These are phyloP conservation scores for Onygena corvina DNA, from an alignment of 2,329 filamentous ascomycete species.

Conservation along the genomic window DNA sequence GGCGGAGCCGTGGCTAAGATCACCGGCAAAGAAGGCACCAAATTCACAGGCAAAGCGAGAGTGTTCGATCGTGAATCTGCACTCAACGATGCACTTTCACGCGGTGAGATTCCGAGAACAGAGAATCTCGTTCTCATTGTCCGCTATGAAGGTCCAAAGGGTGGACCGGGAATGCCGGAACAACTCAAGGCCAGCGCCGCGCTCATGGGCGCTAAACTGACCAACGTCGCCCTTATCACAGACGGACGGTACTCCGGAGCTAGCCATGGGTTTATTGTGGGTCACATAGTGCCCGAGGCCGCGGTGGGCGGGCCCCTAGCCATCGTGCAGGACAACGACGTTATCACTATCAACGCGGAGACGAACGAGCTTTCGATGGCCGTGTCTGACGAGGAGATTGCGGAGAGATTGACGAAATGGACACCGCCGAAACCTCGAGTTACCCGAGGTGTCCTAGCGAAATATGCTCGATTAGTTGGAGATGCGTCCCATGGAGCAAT, in stretches of 20 bases:
- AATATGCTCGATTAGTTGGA: constrained; percentile 77
- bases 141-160: constrained; percentile 85
- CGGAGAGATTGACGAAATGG: constrained; percentile 53
- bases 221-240: constrained; percentile 79
- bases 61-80: constrained; percentile 79
- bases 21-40: constrained; percentile 82
- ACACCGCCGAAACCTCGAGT: constrained; percentile 58
- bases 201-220: constrained; percentile 83
- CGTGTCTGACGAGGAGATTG: constrained; percentile 59
- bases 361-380: constrained; percentile 61
- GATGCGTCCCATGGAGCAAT: constrained; percentile 87
- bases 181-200: constrained; percentile 79
- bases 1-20: constrained; percentile 90
- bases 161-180: constrained; percentile 88
- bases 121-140: constrained; percentile 85
- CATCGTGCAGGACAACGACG: constrained; percentile 68
- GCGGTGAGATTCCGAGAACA: constrained; percentile 55
- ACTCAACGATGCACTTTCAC: constrained; percentile 61
- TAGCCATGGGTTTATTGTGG: constrained; percentile 84
- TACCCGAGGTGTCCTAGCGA: constrained; percentile 72
- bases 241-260: constrained; percentile 62
- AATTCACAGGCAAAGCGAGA: constrained; percentile 65
- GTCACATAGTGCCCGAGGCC: constrained; percentile 81
- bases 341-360: constrained; percentile 71
- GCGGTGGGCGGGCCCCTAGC: constrained; percentile 76